Conservation (phyloP, 371 early-diverging fungal species). For the Actinomortierella ambigua region DNA sequence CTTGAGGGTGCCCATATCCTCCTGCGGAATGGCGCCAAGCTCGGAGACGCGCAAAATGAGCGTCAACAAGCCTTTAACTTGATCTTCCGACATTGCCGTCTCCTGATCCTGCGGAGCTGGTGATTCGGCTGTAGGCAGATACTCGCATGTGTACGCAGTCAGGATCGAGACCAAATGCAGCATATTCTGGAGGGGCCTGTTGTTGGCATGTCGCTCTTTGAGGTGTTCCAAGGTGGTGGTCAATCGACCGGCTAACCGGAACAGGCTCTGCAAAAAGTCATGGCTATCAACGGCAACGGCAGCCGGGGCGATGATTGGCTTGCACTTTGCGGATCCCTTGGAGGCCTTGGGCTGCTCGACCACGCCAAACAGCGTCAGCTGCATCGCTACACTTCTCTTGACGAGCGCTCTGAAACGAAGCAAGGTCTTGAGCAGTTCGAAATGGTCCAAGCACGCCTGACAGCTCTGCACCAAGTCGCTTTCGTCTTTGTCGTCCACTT, state of each 20-base stretch:
- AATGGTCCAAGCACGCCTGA: conserved; percentile 25
- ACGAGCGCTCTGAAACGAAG: conserved; percentile 1
- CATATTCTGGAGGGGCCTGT: background rate
- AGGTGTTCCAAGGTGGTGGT: too few relatives aligned
- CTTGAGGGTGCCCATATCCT: conserved; percentile 21
- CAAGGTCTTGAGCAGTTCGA: conserved; percentile 30
- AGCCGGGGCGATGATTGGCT: too few relatives aligned
- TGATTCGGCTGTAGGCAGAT: conserved; percentile 18
- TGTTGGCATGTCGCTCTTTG: too few relatives aligned
- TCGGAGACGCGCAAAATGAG: conserved; percentile 19
- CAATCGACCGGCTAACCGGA: too few relatives aligned
- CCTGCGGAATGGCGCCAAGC: conserved; percentile 6
- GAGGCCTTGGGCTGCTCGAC: too few relatives aligned
- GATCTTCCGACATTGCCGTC: conserved; percentile 1
- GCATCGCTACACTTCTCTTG: too few relatives aligned
- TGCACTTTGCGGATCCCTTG: too few relatives aligned
- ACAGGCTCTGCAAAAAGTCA: too few relatives aligned
- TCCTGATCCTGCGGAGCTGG: background rate
- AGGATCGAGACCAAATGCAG: conserved; percentile 19
- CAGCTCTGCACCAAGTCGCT: conserved; percentile 4
- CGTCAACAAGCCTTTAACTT: conserved; percentile 13
- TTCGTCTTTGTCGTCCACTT: too few relatives aligned
- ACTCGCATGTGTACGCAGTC: conserved; percentile 39
- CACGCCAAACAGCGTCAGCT: too few relatives aligned
- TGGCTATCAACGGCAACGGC: too few relatives aligned